A percentile compares a stretch with the other conserved stretches of the same genome.
Evolutionary conservation across 345 rosid genomes (phyloP).

Genomic region (Firmiana major): DNA sequence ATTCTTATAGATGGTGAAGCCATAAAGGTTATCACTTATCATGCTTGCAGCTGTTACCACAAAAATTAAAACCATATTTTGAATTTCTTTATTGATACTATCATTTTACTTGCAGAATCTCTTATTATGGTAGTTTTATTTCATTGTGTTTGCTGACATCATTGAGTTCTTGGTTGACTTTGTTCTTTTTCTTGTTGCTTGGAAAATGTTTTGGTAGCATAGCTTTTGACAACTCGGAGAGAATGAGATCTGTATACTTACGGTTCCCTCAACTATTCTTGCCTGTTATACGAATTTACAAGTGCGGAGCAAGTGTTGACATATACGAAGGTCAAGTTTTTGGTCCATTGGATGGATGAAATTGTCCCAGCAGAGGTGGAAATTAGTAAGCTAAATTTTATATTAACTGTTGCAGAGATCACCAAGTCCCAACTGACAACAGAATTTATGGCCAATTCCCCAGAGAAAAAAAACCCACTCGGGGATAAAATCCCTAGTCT

Average conservation of each 20-base stretch:
- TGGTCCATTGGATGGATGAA: not conserved
- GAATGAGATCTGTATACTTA: not conserved
- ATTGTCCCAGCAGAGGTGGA: not conserved
- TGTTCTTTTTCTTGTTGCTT: not conserved
- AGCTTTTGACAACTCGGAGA: not conserved
- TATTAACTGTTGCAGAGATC: not conserved
- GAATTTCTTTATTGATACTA: not conserved
- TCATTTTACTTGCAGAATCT: not conserved
- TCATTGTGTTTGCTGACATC: not conserved
- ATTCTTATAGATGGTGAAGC: not conserved
- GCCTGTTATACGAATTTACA: not conserved
- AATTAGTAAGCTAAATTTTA: not conserved
- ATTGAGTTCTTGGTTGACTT: not conserved
- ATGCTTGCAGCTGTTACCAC: slow-evolving; percentile 8
- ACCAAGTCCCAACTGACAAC: not conserved
- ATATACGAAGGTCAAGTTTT: not conserved
- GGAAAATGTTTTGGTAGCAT: not conserved
- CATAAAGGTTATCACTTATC: not conserved
- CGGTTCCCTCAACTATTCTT: not conserved
- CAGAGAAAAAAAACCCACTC: slow-evolving; percentile 7
- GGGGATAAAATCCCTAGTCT: slow-evolving; percentile 4
- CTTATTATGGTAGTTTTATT: not conserved
- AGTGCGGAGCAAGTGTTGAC: not conserved
- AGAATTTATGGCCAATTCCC: slow-evolving; percentile 4
- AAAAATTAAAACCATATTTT: not conserved